Percentiles rank a stretch among this genome's conserved stretches.
Evolutionary conservation across 1,284 basidiomycete genomes (phyloP).

Genomic region (Papiliotrema laurentii): DNA sequence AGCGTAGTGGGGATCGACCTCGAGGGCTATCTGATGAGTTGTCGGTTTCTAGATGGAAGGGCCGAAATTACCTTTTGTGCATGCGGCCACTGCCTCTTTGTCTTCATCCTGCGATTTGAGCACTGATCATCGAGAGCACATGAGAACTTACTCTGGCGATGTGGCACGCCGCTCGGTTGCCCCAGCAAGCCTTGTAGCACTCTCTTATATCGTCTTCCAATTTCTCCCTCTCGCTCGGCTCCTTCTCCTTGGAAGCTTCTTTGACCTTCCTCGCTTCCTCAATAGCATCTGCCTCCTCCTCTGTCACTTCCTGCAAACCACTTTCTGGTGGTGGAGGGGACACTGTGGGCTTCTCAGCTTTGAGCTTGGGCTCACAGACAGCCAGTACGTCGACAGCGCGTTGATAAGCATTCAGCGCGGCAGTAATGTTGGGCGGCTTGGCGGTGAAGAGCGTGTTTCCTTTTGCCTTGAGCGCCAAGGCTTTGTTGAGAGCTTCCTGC

Average conservation of each 20-base stretch:
- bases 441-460: conserved; percentile 38
- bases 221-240: conserved; percentile 12
- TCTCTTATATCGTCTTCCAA: conserved; percentile 26
- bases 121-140: neutral
- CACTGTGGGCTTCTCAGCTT: neutral
- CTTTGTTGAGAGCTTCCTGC: conserved; percentile 25
- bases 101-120: conserved; percentile 48
- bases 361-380: conserved; percentile 2
- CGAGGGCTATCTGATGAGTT: conserved; percentile 59
- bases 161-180: conserved; percentile 42
- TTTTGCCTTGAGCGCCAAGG: conserved; percentile 22
- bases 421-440: conserved; percentile 23
- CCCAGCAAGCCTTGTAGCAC: conserved; percentile 37
- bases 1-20: conserved; percentile 74
- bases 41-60: neutral
- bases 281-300: conserved; percentile 39
- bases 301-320: conserved; percentile 38
- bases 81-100: conserved; percentile 48
- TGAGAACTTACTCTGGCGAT: conserved; percentile 27
- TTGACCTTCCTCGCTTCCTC: conserved; percentile 9
- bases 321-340: conserved; percentile 6
- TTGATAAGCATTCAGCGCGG: conserved; percentile 29
- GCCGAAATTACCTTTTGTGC: conserved; percentile 30
- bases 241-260: conserved; percentile 6
- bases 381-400: conserved; percentile 29